phyloP scores from a whole-genome alignment of 2,329 filamentous ascomycete genomes.

The Triangularia verruculosa region DNA sequence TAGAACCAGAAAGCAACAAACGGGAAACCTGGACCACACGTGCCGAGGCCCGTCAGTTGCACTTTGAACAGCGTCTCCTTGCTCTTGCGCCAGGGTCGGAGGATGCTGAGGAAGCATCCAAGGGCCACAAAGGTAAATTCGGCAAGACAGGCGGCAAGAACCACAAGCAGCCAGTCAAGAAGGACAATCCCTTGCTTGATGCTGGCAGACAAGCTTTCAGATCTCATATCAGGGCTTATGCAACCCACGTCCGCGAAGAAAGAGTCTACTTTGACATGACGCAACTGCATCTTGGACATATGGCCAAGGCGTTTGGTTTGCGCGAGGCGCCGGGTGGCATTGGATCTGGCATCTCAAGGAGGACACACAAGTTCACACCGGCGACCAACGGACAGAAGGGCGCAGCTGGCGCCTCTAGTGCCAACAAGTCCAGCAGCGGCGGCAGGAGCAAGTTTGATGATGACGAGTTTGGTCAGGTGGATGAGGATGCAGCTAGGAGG shows the following conservation, averaged over 20 bases:
- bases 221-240: conserved; percentile 90
- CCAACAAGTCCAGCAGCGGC: conserved; percentile 36
- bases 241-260: conserved; percentile 86
- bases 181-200: conserved; percentile 66
- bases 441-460: conserved; percentile 39
- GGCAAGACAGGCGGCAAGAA: conserved; percentile 14
- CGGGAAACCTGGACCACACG: conserved; percentile 43
- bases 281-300: conserved; percentile 83
- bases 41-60: conserved; percentile 57
- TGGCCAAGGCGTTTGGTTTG: conserved; percentile 89
- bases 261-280: conserved; percentile 88
- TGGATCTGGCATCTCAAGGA: conserved; percentile 53
- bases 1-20: conserved; percentile 46
- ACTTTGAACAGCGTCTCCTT: conserved; percentile 58
- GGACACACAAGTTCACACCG: conserved; percentile 39
- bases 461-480: conserved; percentile 41
- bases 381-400: conserved; percentile 32
- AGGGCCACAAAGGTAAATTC: conserved; percentile 22
- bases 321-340: conserved; percentile 87
- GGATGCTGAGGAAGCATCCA: conserved; percentile 8
- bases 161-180: conserved; percentile 14
- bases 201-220: conserved; percentile 83
- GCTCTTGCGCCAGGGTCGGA: conserved; percentile 25
- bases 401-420: conserved; percentile 18
- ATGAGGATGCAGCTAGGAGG: conserved; percentile 58